phyloP scores from a whole-genome alignment of 352 stramenopile genomes.

The Pseudoperonospora humuli region DNA sequence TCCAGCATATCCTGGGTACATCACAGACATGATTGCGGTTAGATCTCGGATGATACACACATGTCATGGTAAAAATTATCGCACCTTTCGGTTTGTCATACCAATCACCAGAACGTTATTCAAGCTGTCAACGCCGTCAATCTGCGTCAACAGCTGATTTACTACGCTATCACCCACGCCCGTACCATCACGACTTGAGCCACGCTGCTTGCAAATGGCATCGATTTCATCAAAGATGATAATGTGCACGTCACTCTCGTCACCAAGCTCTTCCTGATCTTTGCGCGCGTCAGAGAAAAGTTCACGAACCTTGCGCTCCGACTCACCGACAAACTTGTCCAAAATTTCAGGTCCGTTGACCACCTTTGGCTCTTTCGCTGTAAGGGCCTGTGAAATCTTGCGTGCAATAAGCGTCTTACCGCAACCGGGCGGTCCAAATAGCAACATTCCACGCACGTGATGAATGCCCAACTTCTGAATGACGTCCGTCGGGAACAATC shows the following conservation, averaged over 20 bases:
- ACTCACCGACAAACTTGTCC: conserved; percentile 98
- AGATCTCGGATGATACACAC: background rate
- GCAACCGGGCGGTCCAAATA: conserved; percentile 83
- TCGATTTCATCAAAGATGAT: conserved; percentile 99
- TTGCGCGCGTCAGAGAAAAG: conserved; percentile 93
- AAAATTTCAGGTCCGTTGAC: conserved; percentile 99
- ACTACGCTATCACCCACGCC: conserved; percentile 97
- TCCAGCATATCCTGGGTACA: conserved; percentile 83
- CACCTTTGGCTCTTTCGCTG: conserved; percentile 94
- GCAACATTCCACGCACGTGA: conserved; percentile 93
- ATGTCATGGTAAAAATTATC: background rate
- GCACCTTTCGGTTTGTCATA: conserved; percentile 99
- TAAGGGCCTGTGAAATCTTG: conserved; percentile 93
- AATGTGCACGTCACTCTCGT: conserved; percentile 98
- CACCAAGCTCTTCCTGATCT: conserved; percentile 87
- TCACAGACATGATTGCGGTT: conserved; percentile 1
- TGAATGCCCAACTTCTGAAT: conserved; percentile 97
- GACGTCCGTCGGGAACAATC: conserved; percentile 94
- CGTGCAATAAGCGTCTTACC: conserved; percentile 98
- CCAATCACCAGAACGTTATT: conserved; percentile 99
- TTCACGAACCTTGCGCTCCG: conserved; percentile 98
- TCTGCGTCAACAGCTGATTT: conserved; percentile 99
- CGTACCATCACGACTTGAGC: conserved; percentile 88
- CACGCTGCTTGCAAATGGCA: conserved; percentile 97
- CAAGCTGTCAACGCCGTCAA: conserved; percentile 98